Base-by-base conservation (phyloP, 2,329 filamentous ascomycete genomes). In the Exophiala aquamarina region DNA sequence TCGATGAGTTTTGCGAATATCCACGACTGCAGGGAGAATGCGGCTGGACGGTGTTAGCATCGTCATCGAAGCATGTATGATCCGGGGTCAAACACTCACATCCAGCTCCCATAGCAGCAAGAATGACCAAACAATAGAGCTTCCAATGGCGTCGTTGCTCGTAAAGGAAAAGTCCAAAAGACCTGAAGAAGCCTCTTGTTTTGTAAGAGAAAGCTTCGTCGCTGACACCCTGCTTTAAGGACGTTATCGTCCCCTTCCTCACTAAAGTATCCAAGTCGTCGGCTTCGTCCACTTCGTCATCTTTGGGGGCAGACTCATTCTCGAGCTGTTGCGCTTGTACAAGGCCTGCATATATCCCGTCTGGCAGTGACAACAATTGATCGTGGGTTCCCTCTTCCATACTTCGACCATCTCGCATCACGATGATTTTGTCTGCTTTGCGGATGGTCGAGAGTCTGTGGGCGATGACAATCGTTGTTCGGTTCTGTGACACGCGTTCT, bases 391-490 rank as follows among this genome's bases (percentile, higher is more conserved):
- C 89, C 56, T 84, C 72, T 64, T 95, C 88, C 7, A 85, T 76
- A 0, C 89, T 79, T 42, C 75, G 69, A 2, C 89, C 89, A 57
- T 84, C 79, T 39, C 84, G 77, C 43, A 94, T 66, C 1, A 94
- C 89, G 6, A 90, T 72, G 44, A 94, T 94, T 29, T 82, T 80
- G 61, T 94, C 85, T 3, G 89, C 88, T 54, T 86, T 83, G 70
- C 84, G 82, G 44, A 88, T 82, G 0, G 85, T 89, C 0, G 84
- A 86, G 18, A 88, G 69, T 8, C 84, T 78, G 62, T 87, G 84
- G 0, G 89, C 90, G 38, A 92, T 87, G 33, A 90, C 80, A n/a
- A 93, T 79, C 0, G 88, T 83, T 0, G 86, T 87, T 4, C 87
- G 77, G 5, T 73, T 77, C 8, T 77, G 70, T 0, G 86, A 77